phyloP scores from a whole-genome alignment of 1,284 basidiomycete species.

The Coniferiporia weirii region DNA sequence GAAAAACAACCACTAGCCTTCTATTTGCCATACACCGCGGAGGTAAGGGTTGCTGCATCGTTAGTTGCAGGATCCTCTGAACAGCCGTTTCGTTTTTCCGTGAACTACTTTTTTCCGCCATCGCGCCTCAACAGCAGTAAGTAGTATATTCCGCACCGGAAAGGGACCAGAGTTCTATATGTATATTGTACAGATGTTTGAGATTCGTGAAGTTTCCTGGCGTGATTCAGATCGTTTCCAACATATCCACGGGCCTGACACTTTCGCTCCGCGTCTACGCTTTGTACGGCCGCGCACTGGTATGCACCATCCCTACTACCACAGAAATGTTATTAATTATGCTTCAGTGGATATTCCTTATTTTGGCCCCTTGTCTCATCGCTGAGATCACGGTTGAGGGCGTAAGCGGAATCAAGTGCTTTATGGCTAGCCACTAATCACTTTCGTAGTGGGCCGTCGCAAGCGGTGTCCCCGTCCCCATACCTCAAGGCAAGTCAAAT shows the following conservation, averaged over 20 bases:
- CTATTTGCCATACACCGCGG: not conserved
- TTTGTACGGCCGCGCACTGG: not conserved
- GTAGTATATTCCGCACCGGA: not conserved
- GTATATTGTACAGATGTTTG: not conserved
- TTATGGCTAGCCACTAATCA: not conserved
- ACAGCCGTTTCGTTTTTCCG: not conserved
- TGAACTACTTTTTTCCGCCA: not conserved
- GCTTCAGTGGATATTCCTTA: not conserved
- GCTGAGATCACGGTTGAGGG: not conserved
- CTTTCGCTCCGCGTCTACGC: constrained; percentile 5
- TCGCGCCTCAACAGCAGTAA: not conserved
- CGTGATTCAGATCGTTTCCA: constrained; percentile 4
- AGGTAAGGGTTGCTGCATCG: not conserved
- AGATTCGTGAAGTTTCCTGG: constrained; percentile 8
- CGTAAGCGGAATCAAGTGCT: not conserved
- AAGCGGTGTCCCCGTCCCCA: constrained; percentile 7
- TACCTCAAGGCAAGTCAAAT: constrained; percentile 8
- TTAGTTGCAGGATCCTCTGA: too few relatives aligned
- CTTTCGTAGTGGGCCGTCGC: constrained; percentile 14
- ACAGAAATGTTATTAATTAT: not conserved
- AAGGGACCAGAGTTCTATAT: not conserved
- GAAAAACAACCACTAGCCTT: not conserved
- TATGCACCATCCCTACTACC: not conserved
- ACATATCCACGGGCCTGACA: constrained; percentile 4
- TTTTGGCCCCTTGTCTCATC: not conserved